Conservation (phyloP, 1,284 basidiomycete genomes). For the Apiotrichum mycotoxinovorans region DNA sequence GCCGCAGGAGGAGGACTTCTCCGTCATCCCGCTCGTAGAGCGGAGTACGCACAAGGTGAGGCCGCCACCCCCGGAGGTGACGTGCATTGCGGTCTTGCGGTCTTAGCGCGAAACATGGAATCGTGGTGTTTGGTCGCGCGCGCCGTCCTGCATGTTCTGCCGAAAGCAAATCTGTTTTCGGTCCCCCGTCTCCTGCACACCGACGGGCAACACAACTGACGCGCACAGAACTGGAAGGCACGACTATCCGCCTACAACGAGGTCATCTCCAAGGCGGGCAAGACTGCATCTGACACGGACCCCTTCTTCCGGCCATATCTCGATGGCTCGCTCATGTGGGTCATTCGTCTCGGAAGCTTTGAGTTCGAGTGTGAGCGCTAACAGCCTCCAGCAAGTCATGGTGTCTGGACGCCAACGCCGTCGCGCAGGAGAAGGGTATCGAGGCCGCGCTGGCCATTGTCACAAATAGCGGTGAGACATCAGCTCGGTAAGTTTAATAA, state of each 20-base stretch:
- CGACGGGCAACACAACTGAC: conserved; percentile 3
- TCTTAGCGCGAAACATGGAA: too few species aligned
- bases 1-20: conserved; percentile 91
- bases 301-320: conserved; percentile 88
- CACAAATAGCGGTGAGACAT: conserved; percentile 84
- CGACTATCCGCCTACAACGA: conserved; percentile 88
- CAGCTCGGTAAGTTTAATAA: conserved; percentile 55
- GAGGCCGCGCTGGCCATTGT: conserved; percentile 81
- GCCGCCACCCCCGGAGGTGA: neutral
- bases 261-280: conserved; percentile 78
- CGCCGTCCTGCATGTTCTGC: neutral
- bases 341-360: too few species aligned
- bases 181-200: too few species aligned
- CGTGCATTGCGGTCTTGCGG: too few species aligned
- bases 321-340: conserved; percentile 42
- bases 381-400: conserved; percentile 83
- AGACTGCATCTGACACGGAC: conserved; percentile 86
- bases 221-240: conserved; percentile 84
- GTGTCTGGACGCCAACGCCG: conserved; percentile 86
- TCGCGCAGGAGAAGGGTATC: conserved; percentile 95
- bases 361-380: too few species aligned
- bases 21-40: conserved; percentile 72
- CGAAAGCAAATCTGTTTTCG: neutral
- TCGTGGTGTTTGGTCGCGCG: too few species aligned
- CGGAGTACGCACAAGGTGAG: conserved; percentile 75